phyloP scores from a whole-genome alignment of 495 filamentous ascomycete genomes.

The Penicillium tannophilum region DNA sequence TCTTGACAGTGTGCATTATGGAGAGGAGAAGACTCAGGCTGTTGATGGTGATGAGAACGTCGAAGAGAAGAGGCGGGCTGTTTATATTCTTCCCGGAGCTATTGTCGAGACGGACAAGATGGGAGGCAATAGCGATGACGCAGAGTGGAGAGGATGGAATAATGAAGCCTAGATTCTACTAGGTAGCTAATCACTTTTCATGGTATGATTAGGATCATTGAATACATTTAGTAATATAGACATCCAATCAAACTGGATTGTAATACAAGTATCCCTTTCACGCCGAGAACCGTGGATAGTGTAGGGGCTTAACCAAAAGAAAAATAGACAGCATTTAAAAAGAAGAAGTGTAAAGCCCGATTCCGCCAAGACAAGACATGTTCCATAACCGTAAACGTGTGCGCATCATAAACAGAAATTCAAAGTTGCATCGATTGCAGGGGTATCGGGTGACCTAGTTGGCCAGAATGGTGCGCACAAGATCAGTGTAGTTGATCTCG shows the following conservation, averaged over 20 bases:
- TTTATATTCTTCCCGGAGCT: conserved; percentile 64
- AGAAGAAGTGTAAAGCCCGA: conserved; percentile 4
- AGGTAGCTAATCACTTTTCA: not conserved
- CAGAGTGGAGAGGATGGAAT: conserved; percentile 38
- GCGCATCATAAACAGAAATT: conserved; percentile 3
- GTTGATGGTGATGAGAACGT: not conserved
- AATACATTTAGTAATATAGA: conserved; percentile 5
- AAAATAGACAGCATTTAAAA: conserved; percentile 1
- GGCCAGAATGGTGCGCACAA: conserved; percentile 91
- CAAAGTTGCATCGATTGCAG: conserved; percentile 2
- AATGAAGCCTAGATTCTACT: not conserved
- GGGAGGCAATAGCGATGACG: conserved; percentile 31
- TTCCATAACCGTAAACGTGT: conserved; percentile 13
- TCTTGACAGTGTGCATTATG: conserved; percentile 43
- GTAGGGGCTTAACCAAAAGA: not conserved
- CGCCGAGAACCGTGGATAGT: conserved; percentile 6
- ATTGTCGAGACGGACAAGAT: conserved; percentile 53
- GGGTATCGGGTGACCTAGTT: conserved; percentile 60
- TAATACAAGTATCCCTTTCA: conserved; percentile 5
- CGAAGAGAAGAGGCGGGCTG: conserved; percentile 33
- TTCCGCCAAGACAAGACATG: conserved; percentile 12
- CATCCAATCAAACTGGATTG: conserved; percentile 3
- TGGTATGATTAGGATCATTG: not conserved
- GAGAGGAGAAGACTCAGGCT: not conserved
- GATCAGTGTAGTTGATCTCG: conserved; percentile 95